phyloP scores from a whole-genome alignment of 495 filamentous ascomycete genomes.

The Aspergillus haitiensis region DNA sequence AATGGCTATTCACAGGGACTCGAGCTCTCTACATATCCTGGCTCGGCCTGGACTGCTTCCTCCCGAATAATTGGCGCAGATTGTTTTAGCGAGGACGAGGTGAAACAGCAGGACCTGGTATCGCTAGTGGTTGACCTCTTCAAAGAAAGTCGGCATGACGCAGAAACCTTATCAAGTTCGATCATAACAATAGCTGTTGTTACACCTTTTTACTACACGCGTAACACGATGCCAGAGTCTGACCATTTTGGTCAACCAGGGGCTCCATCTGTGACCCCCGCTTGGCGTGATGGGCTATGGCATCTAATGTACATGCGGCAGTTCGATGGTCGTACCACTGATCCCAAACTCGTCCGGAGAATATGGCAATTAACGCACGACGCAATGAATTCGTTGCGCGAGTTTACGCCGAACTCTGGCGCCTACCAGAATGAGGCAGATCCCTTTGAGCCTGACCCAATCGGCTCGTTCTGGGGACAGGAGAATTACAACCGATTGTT shows the following conservation, averaged over 20 bases:
- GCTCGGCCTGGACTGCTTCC: constrained; percentile 10
- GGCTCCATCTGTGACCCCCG: constrained; percentile 21
- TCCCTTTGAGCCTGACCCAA: constrained; percentile 30
- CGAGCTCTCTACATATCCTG: background rate
- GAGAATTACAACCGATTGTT: constrained; percentile 41
- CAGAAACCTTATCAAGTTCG: background rate
- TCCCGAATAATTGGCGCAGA: constrained; percentile 19
- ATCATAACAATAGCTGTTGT: constrained; percentile 7
- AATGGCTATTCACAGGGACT: constrained; percentile 3
- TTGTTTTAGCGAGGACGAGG: constrained; percentile 8
- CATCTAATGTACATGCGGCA: constrained; percentile 18
- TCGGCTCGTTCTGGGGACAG: constrained; percentile 27
- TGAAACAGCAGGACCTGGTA: constrained; percentile 16
- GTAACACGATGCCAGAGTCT: constrained; percentile 6
- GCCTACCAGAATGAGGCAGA: constrained; percentile 50
- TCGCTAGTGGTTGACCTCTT: constrained; percentile 16
- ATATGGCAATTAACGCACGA: constrained; percentile 19
- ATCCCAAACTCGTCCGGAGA: constrained; percentile 8
- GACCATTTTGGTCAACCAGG: constrained; percentile 19
- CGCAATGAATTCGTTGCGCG: constrained; percentile 17
- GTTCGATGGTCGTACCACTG: constrained; percentile 9
- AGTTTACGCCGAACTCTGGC: constrained; percentile 40
- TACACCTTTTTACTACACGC: constrained; percentile 16
- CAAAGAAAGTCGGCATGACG: background rate
- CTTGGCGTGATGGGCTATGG: constrained; percentile 24